A percentile compares a stretch with the other conserved stretches of the same genome.
Conservation (phyloP, 1,139 yeast species). For the Trichomonascaceae sp. region DNA sequence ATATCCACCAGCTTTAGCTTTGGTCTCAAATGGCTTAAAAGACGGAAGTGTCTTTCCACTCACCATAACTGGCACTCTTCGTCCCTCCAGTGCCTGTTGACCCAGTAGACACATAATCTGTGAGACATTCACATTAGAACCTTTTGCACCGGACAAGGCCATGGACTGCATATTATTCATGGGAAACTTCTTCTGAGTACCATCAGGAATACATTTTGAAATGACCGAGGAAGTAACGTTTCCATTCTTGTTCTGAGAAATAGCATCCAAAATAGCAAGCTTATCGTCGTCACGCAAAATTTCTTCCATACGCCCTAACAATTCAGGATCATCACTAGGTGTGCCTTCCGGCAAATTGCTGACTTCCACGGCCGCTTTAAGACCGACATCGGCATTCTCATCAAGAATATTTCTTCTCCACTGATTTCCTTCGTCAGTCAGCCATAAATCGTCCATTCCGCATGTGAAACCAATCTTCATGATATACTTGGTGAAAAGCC, state of each 20-base stretch:
- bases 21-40: conserved; percentile 93
- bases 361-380: conserved; percentile 90
- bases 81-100: conserved; percentile 98
- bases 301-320: conserved; percentile 84
- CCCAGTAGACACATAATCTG: conserved; percentile 99
- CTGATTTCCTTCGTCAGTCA: conserved; percentile 82
- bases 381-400: conserved; percentile 75
- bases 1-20: conserved; percentile 98
- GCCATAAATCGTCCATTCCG: conserved; percentile 98
- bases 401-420: conserved; percentile 82
- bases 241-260: conserved; percentile 89
- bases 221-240: conserved; percentile 90
- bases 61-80: conserved; percentile 99
- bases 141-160: conserved; percentile 99
- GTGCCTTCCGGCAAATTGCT: conserved; percentile 66
- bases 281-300: conserved; percentile 90
- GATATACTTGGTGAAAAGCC: conserved; percentile 89
- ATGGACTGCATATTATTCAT: conserved; percentile 96
- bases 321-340: conserved; percentile 57
- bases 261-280: conserved; percentile 91
- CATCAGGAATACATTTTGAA: conserved; percentile 89
- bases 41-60: conserved; percentile 97
- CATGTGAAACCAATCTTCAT: conserved; percentile 94
- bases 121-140: conserved; percentile 96
- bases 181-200: conserved; percentile 94